Evolutionary conservation across 495 filamentous ascomycete genomes (phyloP).

Genomic region (Penicillium dipodomyicola): DNA sequence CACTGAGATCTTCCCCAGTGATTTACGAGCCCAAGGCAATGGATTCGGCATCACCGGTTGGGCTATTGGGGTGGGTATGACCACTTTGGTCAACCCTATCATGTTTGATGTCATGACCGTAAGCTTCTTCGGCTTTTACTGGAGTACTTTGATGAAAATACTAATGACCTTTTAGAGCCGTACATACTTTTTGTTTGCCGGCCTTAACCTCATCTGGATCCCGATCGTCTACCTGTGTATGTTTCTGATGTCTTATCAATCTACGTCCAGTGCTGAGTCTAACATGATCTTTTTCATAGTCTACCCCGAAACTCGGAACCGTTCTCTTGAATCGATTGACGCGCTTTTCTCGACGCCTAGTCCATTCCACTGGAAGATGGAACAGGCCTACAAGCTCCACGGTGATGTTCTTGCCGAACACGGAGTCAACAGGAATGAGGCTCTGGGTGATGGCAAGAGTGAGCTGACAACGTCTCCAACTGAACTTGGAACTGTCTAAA

Average conservation of each 20-base stretch:
- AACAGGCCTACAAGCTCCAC: conserved; percentile 34
- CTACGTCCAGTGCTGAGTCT: not conserved
- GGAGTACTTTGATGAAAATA: not conserved
- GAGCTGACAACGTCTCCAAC: not conserved
- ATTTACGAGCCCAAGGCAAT: conserved; percentile 54
- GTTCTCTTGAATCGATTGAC: conserved; percentile 60
- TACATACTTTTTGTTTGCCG: conserved; percentile 54
- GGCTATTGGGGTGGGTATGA: conserved; percentile 56
- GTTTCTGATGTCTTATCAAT: not conserved
- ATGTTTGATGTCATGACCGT: conserved; percentile 43
- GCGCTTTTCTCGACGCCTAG: conserved; percentile 46
- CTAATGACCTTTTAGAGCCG: conserved; percentile 31
- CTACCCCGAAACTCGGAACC: conserved; percentile 58
- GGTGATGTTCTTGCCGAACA: conserved; percentile 35
- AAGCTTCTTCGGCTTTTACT: not conserved
- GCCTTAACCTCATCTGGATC: conserved; percentile 53
- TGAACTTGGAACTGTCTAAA: not conserved
- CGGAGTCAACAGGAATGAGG: conserved; percentile 14
- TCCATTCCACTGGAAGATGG: conserved; percentile 42
- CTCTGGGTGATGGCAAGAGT: conserved; percentile 3
- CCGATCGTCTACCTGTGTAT: conserved; percentile 49
- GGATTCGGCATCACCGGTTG: conserved; percentile 57
- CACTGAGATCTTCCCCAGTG: conserved; percentile 53
- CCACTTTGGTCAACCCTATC: conserved; percentile 53
- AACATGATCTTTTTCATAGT: conserved; percentile 26